Percentiles rank a stretch among this genome's conserved stretches.
Conservation (phyloP, 2,329 filamentous ascomycete species). For the Aspergillus amoenus region DNA sequence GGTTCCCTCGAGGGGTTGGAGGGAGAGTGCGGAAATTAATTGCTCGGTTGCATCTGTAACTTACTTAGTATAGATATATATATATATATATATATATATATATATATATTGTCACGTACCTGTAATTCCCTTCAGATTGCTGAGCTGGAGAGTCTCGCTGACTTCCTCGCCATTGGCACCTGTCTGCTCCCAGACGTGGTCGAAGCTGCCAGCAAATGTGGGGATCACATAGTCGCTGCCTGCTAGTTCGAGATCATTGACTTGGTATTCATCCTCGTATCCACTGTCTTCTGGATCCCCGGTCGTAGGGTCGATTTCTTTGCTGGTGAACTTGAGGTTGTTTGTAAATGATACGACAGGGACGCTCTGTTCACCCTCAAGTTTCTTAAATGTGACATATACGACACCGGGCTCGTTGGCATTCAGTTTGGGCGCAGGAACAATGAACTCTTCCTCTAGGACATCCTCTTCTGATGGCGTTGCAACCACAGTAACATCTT, state of each 20-base stretch:
- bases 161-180: slow-evolving; percentile 86
- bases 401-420: slow-evolving; percentile 89
- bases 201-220: slow-evolving; percentile 91
- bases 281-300: slow-evolving; percentile 86
- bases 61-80: slow-evolving; percentile 27
- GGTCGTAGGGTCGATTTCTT: slow-evolving; percentile 96
- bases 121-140: slow-evolving; percentile 85
- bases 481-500: slow-evolving; percentile 81
- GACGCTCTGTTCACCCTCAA: slow-evolving; percentile 72
- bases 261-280: slow-evolving; percentile 97
- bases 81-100: no score
- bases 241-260: slow-evolving; percentile 85
- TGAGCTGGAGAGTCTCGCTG: slow-evolving; percentile 85
- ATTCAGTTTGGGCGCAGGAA: slow-evolving; percentile 77
- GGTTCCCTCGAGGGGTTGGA: slow-evolving; percentile 92
- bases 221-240: slow-evolving; percentile 94
- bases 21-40: slow-evolving; percentile 78
- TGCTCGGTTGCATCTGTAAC: slow-evolving; percentile 85
- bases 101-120: no score
- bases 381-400: slow-evolving; percentile 91
- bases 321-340: slow-evolving; percentile 92
- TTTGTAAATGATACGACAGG: slow-evolving; percentile 84
- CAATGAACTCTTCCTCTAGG: slow-evolving; percentile 83
- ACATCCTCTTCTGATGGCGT: slow-evolving; percentile 75
- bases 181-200: slow-evolving; percentile 91